Base-by-base conservation (phyloP, 2,329 filamentous ascomycete genomes). In the Neofusicoccum laricinum region DNA sequence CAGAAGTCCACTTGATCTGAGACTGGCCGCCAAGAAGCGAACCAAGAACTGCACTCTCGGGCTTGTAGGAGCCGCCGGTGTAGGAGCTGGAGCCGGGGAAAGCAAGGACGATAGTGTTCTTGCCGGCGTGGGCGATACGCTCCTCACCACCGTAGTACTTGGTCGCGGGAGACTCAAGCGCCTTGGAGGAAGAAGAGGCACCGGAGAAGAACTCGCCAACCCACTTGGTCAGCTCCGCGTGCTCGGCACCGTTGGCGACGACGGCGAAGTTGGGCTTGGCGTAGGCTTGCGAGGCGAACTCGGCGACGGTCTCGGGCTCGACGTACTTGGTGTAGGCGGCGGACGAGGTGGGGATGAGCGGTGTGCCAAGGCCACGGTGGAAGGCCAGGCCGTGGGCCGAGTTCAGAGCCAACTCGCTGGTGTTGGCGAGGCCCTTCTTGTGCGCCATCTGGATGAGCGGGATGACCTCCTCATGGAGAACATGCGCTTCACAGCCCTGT, bases 81-180 rank as follows among this genome's bases (percentile, higher is more conserved):
- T 86, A 86, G 41, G 89, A 88, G 80, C 92, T 90, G 68, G 92
- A 93, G 66, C 94, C 93, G 65, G 93, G 91, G 90, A 99, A 98
- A 68, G 88, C 95, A 75, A 99, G 87, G 70, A 97, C 91, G 71
- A 97, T 78, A 48, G 93, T 86, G 81, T 96, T 97, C 70, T 91
- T 90, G 69, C 84, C 83, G 66, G 83, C 84, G 78, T 92, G 90
- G 68, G 90, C 84, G 70, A 91, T 90, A 71, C 95, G 92, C 83
- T 96, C 92, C 85, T 99, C 93, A 75, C 95, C 96, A 78, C 95
- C 95, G 75, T 88, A 91, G 88, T 98, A 99, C 81, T 93, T 95
- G 76, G 88, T 86, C 68, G 90, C 83, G 69, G 86, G 79, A 67
- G 82, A 81, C 76, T 87, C 85, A 68, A 90, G 80, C 45, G 80